A percentile compares a stretch with the other conserved stretches of the same genome.
phyloP scores from a whole-genome alignment of 2,329 filamentous ascomycete species.

The Trichothecium sympodiale region DNA sequence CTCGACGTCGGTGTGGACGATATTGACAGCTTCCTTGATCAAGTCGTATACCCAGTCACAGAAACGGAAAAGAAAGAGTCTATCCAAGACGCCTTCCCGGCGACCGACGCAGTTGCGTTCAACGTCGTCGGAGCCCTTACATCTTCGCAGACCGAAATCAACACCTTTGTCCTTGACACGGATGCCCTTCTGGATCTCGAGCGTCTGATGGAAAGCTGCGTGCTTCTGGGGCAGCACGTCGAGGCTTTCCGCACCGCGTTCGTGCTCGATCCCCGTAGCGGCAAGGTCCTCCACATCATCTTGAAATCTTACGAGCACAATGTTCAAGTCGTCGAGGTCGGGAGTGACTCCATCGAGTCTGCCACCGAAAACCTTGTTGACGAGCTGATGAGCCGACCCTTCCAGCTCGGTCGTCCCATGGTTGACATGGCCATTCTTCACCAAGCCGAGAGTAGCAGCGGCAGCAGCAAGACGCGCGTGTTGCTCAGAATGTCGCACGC shows the following conservation, averaged over 20 bases:
- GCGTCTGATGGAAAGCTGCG: slow-evolving; percentile 3
- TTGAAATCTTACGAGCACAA: slow-evolving; percentile 3
- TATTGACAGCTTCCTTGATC: slow-evolving; percentile 3
- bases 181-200: slow-evolving; percentile 2
- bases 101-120: slow-evolving; percentile 5
- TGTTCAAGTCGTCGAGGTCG: slow-evolving; percentile 3
- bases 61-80: slow-evolving; percentile 2
- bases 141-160: slow-evolving; percentile 4
- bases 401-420: slow-evolving; percentile 3
- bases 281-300: slow-evolving; percentile 4
- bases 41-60: slow-evolving; percentile 4
- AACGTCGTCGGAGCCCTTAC: slow-evolving; percentile 4
- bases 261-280: slow-evolving; percentile 1
- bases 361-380: slow-evolving; percentile 2
- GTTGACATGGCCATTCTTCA: slow-evolving; percentile 3
- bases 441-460: too few relatives aligned
- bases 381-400: slow-evolving; percentile 1
- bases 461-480: slow-evolving; percentile 5
- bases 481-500: slow-evolving; percentile 11
- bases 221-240: slow-evolving; percentile 3
- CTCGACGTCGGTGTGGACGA: slow-evolving; percentile 1
- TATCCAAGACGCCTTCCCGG: slow-evolving; percentile 3
- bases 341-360: slow-evolving; percentile 1
- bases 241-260: slow-evolving; percentile 5
- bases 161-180: slow-evolving; percentile 5